phyloP scores from a whole-genome alignment of 2,329 filamentous ascomycete genomes.

The Raffaelea ambrosiae region DNA sequence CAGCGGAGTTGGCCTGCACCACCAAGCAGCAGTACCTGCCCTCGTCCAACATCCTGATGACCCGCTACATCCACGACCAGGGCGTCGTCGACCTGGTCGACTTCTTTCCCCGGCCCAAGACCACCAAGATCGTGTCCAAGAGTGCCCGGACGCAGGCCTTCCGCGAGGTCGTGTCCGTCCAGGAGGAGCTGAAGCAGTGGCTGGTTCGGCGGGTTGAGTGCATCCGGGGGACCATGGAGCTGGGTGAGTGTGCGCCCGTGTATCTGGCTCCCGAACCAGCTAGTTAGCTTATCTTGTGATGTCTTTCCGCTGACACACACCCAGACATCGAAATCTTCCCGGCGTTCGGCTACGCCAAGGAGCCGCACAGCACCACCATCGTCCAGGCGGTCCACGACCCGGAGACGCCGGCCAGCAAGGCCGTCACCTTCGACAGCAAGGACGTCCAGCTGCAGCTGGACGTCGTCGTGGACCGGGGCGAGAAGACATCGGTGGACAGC shows the following conservation, averaged over 20 bases:
- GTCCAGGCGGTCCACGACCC: conserved; percentile 32
- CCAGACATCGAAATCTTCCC: conserved; percentile 63
- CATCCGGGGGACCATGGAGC: conserved; percentile 55
- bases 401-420: conserved; percentile 38
- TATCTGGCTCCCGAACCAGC: no score
- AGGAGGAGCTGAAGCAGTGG: conserved; percentile 61
- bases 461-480: conserved; percentile 49
- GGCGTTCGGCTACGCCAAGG: conserved; percentile 61
- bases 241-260: conserved; percentile 32
- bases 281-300: no score
- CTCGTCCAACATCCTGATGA: conserved; percentile 67
- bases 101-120: conserved; percentile 65
- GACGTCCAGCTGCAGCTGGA: conserved; percentile 57
- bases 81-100: conserved; percentile 67
- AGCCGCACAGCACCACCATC: conserved; percentile 52
- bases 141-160: conserved; percentile 40
- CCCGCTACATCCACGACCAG: conserved; percentile 67
- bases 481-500: conserved; percentile 18
- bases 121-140: conserved; percentile 41
- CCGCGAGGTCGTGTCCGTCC: conserved; percentile 43
- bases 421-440: conserved; percentile 54
- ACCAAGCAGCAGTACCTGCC: conserved; percentile 74
- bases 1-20: conserved; percentile 43
- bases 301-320: no score
- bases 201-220: conserved; percentile 65